These are phyloP conservation scores for Gnomoniopsis sp. DNA, from an alignment of 2,329 filamentous ascomycete species.

Conservation along the genomic window DNA sequence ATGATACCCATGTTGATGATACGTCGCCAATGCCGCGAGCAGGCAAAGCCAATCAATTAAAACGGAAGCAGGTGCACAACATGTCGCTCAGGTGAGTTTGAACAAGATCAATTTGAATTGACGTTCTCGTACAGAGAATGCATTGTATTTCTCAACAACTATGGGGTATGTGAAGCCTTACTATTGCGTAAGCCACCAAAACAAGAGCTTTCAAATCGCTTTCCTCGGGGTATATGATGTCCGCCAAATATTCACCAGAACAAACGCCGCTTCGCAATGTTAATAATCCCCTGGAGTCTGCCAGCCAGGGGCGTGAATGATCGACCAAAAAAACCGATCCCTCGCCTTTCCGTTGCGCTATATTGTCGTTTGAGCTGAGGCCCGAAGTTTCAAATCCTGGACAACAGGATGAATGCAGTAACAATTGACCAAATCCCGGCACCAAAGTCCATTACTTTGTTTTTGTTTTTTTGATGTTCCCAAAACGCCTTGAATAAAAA, in stretches of 20 bases:
- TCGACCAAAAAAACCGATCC: background rate
- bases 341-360: background rate
- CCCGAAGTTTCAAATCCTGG: slow-evolving; percentile 20
- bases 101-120: background rate
- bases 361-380: slow-evolving; percentile 28
- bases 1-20: slow-evolving; percentile 19
- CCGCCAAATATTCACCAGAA: slow-evolving; percentile 39
- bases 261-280: slow-evolving; percentile 32
- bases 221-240: slow-evolving; percentile 37
- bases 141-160: background rate
- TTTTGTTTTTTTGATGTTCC: slow-evolving; percentile 4
- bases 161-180: background rate
- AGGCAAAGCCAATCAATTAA: background rate
- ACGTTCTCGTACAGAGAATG: background rate
- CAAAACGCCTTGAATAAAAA: background rate
- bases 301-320: slow-evolving; percentile 22
- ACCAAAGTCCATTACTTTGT: background rate
- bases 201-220: slow-evolving; percentile 17
- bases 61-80: background rate
- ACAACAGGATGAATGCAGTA: background rate
- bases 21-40: background rate
- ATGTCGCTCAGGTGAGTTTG: background rate
- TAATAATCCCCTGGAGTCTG: slow-evolving; percentile 23
- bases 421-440: too few species aligned
- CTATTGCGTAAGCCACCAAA: background rate